Base-by-base conservation (phyloP, 345 rosid species). In the Eutrema yunnanense region DNA sequence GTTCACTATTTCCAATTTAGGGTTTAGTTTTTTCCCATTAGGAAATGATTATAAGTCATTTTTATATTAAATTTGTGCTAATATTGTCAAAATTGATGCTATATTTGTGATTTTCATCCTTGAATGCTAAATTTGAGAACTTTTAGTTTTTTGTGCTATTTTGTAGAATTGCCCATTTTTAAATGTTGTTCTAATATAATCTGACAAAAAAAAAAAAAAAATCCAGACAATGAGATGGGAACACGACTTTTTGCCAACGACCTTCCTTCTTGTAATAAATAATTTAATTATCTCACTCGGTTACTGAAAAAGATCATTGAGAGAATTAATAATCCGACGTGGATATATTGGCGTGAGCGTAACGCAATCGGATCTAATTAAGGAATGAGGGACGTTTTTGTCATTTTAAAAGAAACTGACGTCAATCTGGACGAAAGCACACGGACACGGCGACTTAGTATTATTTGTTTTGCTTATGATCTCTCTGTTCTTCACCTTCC, bases 401-500 rank as follows among this genome's bases (percentile, higher is more conserved):
- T 44, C 67, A 62, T 43, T 19, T 34, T 6, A 9, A 26, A 22
- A 12, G 34, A 60, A 40, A 41, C n/a, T 10, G 46, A 60, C 48
- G 62, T 57, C 46, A 38, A 37, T 34, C 26, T 37, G n/a, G 63
- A 37, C 53, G 56, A 65, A 65, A 8, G 2, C 29, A 65, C 37
- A 6, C 60, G 19, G 26, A 65, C 37, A 6, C 60, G 19, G 26
- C 43, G 78, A 65, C 72, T 73, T 65, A 57, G 11, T 16, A 9
- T 34, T 10, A 19, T 52, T 4, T 53, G 48, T 55, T 43, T 62
- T 10, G 70, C 57, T n/a, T 68, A 32, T 51, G 32, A 42, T 51
- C 32, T 22, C 51, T 59, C 38, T 74, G 10, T 59, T 44, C 79
- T 75, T 62, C 73, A 36, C 62, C 68, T 67, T 67, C 78, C 78